Conservation (phyloP, 495 filamentous ascomycete genomes). For the Hypoxylon cercidicola region DNA sequence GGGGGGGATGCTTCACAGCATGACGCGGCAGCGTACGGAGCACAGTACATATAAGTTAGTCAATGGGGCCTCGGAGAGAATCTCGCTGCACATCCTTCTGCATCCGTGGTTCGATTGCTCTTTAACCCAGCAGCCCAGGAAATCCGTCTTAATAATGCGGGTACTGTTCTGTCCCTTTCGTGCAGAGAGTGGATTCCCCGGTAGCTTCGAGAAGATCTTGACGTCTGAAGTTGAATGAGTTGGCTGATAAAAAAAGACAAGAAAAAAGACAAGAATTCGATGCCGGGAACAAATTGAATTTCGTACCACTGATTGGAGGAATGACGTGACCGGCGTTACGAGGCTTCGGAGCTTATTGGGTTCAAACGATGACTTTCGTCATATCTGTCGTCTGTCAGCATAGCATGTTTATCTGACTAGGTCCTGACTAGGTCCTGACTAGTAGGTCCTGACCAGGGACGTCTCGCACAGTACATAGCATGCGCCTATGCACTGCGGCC, state of each 20-base stretch:
- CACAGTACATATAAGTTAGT: conserved; percentile 22
- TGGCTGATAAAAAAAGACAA: conserved; percentile 11
- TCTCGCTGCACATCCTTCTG: conserved; percentile 37
- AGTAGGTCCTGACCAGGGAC: background rate
- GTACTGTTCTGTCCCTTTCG: background rate
- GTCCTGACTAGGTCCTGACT: too few species aligned
- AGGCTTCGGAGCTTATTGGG: conserved; percentile 8
- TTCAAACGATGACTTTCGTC: conserved; percentile 14
- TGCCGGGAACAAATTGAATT: conserved; percentile 6
- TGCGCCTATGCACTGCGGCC: conserved; percentile 10
- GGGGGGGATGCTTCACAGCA: conserved; percentile 39
- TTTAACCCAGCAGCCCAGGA: conserved; percentile 18
- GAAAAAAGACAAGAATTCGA: conserved; percentile 19
- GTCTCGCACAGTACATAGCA: background rate
- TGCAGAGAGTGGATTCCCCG: conserved; percentile 20
- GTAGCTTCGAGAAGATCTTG: conserved; percentile 29
- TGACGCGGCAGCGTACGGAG: conserved; percentile 39
- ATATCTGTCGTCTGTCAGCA: conserved; percentile 4
- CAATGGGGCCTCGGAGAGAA: conserved; percentile 23
- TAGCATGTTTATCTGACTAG: background rate
- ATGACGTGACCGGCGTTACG: conserved; percentile 32
- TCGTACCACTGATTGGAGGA: background rate
- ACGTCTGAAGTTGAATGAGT: conserved; percentile 9
- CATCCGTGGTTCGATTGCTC: conserved; percentile 37
- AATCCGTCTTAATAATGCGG: conserved; percentile 18